These are phyloP conservation scores for Ophiostoma triangulosporum DNA, from an alignment of 2,329 filamentous ascomycete species.

Conservation along the genomic window DNA sequence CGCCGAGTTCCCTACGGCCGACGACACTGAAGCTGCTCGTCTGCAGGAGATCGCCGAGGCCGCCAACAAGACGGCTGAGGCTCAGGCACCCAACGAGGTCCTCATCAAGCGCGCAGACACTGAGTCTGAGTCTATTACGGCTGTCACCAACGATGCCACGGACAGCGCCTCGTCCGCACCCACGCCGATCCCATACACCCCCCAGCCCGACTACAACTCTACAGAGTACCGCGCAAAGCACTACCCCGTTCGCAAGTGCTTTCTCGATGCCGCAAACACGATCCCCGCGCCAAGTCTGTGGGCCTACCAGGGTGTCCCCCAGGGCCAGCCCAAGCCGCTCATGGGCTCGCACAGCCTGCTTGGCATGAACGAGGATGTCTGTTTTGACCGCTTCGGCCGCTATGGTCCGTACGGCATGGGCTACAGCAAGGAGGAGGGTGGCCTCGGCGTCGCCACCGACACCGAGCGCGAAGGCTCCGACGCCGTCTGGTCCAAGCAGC, in stretches of 20 bases:
- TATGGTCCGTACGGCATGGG: conserved; percentile 76
- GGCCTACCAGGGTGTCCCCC: conserved; percentile 36
- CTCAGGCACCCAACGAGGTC: conserved; percentile 10
- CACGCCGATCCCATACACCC: conserved; percentile 43
- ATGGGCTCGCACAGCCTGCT: conserved; percentile 66
- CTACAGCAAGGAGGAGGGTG: conserved; percentile 62
- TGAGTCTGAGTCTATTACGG: neutral
- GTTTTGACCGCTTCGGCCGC: conserved; percentile 77
- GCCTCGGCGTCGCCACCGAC: conserved; percentile 56
- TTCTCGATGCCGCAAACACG: conserved; percentile 44
- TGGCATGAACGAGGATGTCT: conserved; percentile 63
- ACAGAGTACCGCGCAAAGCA: conserved; percentile 39
- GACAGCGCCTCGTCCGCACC: conserved; percentile 21
- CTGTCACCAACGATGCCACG: neutral
- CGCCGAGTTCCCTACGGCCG: conserved; percentile 56
- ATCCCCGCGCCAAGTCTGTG: conserved; percentile 48
- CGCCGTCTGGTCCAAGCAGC: conserved; percentile 32
- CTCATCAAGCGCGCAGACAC: neutral
- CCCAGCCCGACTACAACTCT: conserved; percentile 53
- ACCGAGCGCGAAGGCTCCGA: conserved; percentile 56
- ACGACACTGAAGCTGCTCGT: conserved; percentile 10
- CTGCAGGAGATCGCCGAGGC: conserved; percentile 7
- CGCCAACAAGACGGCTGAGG: conserved; percentile 16
- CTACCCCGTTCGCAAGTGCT: conserved; percentile 45
- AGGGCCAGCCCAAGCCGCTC: conserved; percentile 63